These are phyloP conservation scores for Casuarina cunninghamiana DNA, from an alignment of 306 rosid genomes.

Conservation along the genomic window DNA sequence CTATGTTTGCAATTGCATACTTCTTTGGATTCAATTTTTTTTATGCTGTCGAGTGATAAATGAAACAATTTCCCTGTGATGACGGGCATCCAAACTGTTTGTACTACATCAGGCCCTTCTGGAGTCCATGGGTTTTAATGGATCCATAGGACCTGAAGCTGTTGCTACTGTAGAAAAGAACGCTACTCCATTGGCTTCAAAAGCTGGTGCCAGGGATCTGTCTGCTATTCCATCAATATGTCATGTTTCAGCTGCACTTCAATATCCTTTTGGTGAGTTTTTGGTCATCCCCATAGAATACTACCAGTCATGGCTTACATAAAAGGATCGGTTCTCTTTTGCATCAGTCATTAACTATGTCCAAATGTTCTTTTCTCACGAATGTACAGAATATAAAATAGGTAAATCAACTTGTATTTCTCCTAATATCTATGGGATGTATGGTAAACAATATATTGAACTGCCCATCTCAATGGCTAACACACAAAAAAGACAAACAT, in stretches of 20 bases:
- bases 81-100: not conserved
- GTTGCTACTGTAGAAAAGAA: slow-evolving; percentile 83
- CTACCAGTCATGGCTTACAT: not conserved
- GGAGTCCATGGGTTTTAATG: slow-evolving; percentile 84
- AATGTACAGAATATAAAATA: not conserved
- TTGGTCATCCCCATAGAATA: slow-evolving; percentile 7
- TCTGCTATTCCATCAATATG: slow-evolving; percentile 97
- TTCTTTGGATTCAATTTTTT: not conserved
- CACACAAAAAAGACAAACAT: no score
- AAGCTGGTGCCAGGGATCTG: slow-evolving; percentile 97
- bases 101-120: slow-evolving; percentile 67
- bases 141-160: slow-evolving; percentile 90
- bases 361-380: not conserved
- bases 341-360: not conserved
- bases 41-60: not conserved
- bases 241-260: slow-evolving; percentile 91
- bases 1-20: not conserved
- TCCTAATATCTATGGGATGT: not conserved
- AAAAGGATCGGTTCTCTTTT: not conserved
- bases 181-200: slow-evolving; percentile 89
- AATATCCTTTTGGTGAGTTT: slow-evolving; percentile 83
- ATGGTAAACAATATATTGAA: no score
- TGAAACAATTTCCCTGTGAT: not conserved
- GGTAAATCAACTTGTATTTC: not conserved
- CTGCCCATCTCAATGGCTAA: no score